phyloP scores from a whole-genome alignment of 2,329 filamentous ascomycete species.

The Penicillium freii region DNA sequence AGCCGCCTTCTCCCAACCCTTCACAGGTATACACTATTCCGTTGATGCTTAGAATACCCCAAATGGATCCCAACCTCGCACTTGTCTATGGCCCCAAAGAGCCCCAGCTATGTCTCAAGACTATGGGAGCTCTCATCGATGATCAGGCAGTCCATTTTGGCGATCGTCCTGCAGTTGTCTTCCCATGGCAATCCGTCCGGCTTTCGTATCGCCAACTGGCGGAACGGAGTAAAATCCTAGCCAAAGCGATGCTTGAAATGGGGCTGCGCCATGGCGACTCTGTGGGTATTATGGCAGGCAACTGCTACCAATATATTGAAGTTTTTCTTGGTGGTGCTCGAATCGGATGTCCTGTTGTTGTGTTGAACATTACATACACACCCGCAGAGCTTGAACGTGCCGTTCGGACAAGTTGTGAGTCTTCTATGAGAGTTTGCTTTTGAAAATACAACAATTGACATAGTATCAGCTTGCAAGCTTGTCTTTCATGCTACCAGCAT shows the following conservation, averaged over 20 bases:
- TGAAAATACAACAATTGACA: neutral
- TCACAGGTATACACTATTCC: too few species aligned
- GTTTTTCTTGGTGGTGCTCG: slow-evolving; percentile 52
- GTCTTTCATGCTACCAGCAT: too few species aligned
- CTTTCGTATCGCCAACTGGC: slow-evolving; percentile 24
- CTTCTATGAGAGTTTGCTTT: too few species aligned
- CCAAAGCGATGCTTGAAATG: slow-evolving; percentile 61
- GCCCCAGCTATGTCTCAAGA: slow-evolving; percentile 22
- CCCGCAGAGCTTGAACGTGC: slow-evolving; percentile 24
- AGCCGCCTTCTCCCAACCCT: too few species aligned
- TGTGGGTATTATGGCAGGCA: slow-evolving; percentile 67
- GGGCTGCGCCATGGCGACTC: slow-evolving; percentile 66
- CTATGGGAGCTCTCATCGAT: slow-evolving; percentile 21
- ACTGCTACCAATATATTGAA: slow-evolving; percentile 54
- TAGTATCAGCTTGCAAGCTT: neutral
- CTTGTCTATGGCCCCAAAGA: slow-evolving; percentile 23
- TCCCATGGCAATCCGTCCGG: slow-evolving; percentile 23
- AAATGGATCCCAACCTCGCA: slow-evolving; percentile 9
- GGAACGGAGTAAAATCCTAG: slow-evolving; percentile 27
- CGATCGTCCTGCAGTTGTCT: slow-evolving; percentile 10
- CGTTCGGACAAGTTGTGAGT: slow-evolving; percentile 20
- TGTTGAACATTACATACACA: slow-evolving; percentile 36
- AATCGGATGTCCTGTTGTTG: slow-evolving; percentile 33
- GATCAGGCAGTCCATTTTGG: slow-evolving; percentile 17
- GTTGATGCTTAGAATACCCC: neutral